Base-by-base conservation (phyloP, 495 filamentous ascomycete genomes). In the Podospora fimiseda region DNA sequence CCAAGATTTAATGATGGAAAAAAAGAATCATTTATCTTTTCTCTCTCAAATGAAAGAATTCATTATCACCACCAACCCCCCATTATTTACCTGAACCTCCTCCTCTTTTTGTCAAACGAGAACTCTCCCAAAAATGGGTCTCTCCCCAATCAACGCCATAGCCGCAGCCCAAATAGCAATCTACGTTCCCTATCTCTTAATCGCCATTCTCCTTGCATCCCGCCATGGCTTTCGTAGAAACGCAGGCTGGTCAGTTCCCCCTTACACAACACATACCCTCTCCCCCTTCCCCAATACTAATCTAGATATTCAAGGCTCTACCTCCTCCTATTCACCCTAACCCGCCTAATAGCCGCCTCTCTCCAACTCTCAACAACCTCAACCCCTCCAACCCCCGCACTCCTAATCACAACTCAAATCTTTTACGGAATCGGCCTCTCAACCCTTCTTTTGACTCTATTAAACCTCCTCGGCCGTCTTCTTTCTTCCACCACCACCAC, bases 341-440 rank as follows among this genome's bases (percentile, higher is more conserved):
- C 56, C 38, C 70, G 70, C 36, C 43, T 71, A 27, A 37, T 69
- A 36, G 65, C 65, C 23, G 55, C 65, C 9, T 36, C 58, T 14
- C 41, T 71, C n/a, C 56, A 70, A 41, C 61, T 71, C 27, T 33
- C 27, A 11, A 33, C 27, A 15, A 65, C 62, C 16, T 66, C 68
- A 11, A 51, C 68, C 21, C 70, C 68, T 2, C 37, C 45, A 1
- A 69, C 67, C 51, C n/a, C 56, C 1, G 44, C 45, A 41, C 60
- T 73, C 24, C 30, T 50, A 33, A 46, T 64, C 44, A 67, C 61
- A 20, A 53, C 58, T 22, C 33, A 55, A 5, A 66, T 59, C 3
- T 59, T 73, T 43, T 60, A 66, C 22, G 61, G 43, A 19, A 42
- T 68, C 38, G 70, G 67, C 18, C 30, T 73, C n/a, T 65, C 68